Evolutionary conservation across 495 filamentous ascomycete species (phyloP), one percentile per base, ranked within the genome.

Genomic region (Penicillium bovifimosum): DNA sequence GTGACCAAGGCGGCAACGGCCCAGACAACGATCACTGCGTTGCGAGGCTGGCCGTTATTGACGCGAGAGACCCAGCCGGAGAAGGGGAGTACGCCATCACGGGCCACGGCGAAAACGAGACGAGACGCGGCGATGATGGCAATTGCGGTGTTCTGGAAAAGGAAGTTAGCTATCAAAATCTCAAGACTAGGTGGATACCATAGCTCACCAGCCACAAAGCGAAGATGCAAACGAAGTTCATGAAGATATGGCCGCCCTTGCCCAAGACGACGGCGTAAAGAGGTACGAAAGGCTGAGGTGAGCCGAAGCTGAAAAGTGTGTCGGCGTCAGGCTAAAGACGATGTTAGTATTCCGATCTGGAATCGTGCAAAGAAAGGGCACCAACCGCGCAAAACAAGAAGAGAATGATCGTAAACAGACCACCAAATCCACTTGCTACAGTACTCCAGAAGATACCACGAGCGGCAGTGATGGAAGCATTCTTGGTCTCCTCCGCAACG

Each of bases 361-460:
- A 0, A 1, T 2, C 29, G 2, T 14, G 0, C 0, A n/a, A n/a
- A 10, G 9, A 41, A 9, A 1, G 18, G 26, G 18, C 36, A 64
- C 73, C 42, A 50, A 76, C 73, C 16, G 73, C 67, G 51, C 79
- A 82, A 67, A 82, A 82, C 17, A 82, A 63, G 61, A 80, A 80
- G 3, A 82, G 56, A 48, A 82, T 79, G 43, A 82, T 75, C 7
- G 75, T 71, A 26, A 70, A 64, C 40, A 80, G 62, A 20, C 76
- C 78, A 11, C 76, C 74, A 47, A 79, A 57, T 20, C 74, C 77
- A 51, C 74, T 77, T 1, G 61, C 76, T 31, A 81, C 66, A 3
- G 77, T 78, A 60, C 76, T 79, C 70, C 71, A 76, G 55, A 78
- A 81, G 55, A 82, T 82, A 44, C 76, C 79, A 28, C 75, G 70